Base-by-base conservation (phyloP, 345 rosid genomes). In the Salix brachista region DNA sequence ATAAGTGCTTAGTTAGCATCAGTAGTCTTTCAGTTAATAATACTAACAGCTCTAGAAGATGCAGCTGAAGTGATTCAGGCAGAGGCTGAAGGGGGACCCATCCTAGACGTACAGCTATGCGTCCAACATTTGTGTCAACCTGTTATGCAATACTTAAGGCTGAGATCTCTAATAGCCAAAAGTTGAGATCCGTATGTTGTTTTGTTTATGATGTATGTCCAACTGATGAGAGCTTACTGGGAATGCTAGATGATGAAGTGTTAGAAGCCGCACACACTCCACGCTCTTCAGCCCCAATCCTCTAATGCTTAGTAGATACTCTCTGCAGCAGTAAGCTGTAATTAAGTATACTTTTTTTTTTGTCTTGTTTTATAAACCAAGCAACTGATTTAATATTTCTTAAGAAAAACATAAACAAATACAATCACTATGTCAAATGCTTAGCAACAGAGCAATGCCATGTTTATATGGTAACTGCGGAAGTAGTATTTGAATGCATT, bases 1-100 rank as follows among this genome's bases (percentile, higher is more conserved):
- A 76, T 44, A 32, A 56, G 56, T 69, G 54, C 28, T 14, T 73
- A 70, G 34, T 77, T 58, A 23, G 56, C 44, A 75, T 72, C 28
- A 60, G 16, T 62, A 25, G 52, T 60, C 67, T 70, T 26, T 71
- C 70, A 72, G 73, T 52, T 77, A n/a, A 32, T 8, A 52, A 58
- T 67, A 73, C 84, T 77, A 36, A 77, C 84, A 81, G 64, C 71
- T 81, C 84, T 42, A 81, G 71, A 36, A 81, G 84, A 75, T 81
- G 84, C 67, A 81, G 54, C 52, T 77, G 84, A 68, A 77, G 80
- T 21, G 80, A 77, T 62, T 81, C 84, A 16, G 84, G 84, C 36
- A 81, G 65, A 50, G 84, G 84, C 67, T 81, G 80, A 73, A 81
- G 84, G 23, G 84, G 84, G 37, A 81, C 84, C 84, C 84, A 81